Percentiles rank a stretch among this genome's conserved stretches.
phyloP scores from a whole-genome alignment of 164 flowering plant genomes.

The Nelumbo lutea region DNA sequence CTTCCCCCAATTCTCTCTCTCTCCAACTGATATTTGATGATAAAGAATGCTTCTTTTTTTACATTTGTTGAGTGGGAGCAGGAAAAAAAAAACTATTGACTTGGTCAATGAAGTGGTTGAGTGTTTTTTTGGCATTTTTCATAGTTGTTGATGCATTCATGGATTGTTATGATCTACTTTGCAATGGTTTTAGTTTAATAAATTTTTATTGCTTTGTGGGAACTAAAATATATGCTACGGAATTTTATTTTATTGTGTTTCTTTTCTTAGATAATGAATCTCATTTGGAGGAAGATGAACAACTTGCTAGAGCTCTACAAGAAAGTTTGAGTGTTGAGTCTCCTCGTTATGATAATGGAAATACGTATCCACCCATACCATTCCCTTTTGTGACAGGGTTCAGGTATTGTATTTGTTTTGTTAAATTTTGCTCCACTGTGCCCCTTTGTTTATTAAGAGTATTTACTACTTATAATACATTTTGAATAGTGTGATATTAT shows the following conservation, averaged over 20 bases:
- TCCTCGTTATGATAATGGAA: slow-evolving; percentile 35
- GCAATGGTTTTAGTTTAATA: no score
- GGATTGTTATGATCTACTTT: not conserved
- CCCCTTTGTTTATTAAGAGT: not conserved
- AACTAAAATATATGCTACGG: no score
- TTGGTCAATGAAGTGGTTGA: not conserved
- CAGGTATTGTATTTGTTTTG: slow-evolving; percentile 45
- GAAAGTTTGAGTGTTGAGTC: slow-evolving; percentile 66
- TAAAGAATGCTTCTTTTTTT: not conserved
- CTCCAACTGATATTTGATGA: no score
- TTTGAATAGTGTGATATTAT: no score
- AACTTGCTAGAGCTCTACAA: slow-evolving; percentile 78
- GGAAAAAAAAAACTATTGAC: not conserved
- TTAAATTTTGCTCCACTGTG: not conserved
- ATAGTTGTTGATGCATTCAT: not conserved
- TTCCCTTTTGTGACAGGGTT: slow-evolving; percentile 48
- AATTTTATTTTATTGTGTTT: not conserved
- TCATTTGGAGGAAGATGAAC: slow-evolving; percentile 80
- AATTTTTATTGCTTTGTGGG: not conserved
- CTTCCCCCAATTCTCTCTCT: no score
- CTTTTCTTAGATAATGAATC: slow-evolving; percentile 31
- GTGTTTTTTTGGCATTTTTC: not conserved
- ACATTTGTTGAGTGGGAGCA: not conserved
- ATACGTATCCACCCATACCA: slow-evolving; percentile 43
- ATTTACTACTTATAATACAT: not conserved